Evolutionary conservation across 148 eudicot genomes (phyloP), one percentile per base, ranked within the genome.

Genomic region (Nepenthes mirabilis): DNA sequence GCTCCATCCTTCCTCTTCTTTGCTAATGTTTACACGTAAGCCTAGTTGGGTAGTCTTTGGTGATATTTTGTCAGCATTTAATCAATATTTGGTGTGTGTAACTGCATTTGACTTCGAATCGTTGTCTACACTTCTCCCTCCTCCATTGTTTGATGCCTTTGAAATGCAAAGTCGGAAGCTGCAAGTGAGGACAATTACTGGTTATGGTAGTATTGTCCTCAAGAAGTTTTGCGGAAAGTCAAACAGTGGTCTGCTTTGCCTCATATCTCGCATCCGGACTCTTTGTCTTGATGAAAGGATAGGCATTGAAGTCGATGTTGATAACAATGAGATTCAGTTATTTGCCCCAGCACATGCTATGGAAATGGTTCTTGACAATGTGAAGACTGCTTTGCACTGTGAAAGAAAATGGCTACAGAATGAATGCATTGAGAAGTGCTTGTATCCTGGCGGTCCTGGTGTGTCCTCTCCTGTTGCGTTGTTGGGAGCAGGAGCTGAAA

Each of bases 41-140:
- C 95, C 96, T 61, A 66, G 61, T 50, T 93, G 99, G 99, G 89
- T 93, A 51, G 91, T 93, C 57, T 93, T 93, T 76, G 79, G 91
- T 61, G 96, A 91, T 64, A 68, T 93, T 54, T 63, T 93, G 34
- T 78, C 87, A 23, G 50, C 68, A 34, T 65, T 79, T 62, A 77
- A 80, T 67, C 78, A 86, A 45, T 88, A 86, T 80, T 62, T 93
- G 78, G 77, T 78, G 2, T 88, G 95, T 74, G 99, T 84, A 47
- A 82, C 89, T 65, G 83, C 85, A 54, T 59, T 87, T 71, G 79
- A 88, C 56, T 63, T 61, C 51, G 83, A 80, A 48, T 75, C 58
- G 59, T 68, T 88, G 69, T 60, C 73, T 55, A 54, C 64, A 7
- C 91, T 88, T 61, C 52, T 40, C 57, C 89, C 89, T 52, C 77